phyloP scores from a whole-genome alignment of 1,284 basidiomycete genomes.

The Cerioporus squamosus region DNA sequence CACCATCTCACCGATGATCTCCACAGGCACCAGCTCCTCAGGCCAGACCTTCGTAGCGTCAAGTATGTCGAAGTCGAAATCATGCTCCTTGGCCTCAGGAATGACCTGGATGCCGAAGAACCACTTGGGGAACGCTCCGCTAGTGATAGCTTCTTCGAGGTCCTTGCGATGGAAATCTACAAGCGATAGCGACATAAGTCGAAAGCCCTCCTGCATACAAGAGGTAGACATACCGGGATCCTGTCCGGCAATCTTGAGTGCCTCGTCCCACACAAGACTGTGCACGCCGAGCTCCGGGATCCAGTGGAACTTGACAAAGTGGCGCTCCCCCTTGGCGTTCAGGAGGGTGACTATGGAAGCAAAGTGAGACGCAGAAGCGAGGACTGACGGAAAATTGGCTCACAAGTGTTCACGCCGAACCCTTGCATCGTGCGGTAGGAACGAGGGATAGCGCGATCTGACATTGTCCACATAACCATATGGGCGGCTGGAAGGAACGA shows the following conservation, averaged over 20 bases:
- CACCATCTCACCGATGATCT: conserved; percentile 77
- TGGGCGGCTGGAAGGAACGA: conserved; percentile 56
- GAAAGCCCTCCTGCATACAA: conserved; percentile 1
- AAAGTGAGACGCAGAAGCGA: background rate
- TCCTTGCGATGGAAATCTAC: conserved; percentile 85
- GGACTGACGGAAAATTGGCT: background rate
- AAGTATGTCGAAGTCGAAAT: conserved; percentile 83
- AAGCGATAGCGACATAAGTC: background rate
- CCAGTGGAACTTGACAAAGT: conserved; percentile 89
- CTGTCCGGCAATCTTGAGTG: conserved; percentile 80
- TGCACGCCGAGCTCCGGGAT: conserved; percentile 82
- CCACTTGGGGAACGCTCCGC: conserved; percentile 73
- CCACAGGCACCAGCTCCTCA: conserved; percentile 75
- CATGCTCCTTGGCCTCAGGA: conserved; percentile 66
- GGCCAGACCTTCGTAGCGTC: conserved; percentile 89
- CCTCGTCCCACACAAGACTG: conserved; percentile 87
- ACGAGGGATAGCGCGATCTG: conserved; percentile 80
- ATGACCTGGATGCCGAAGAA: conserved; percentile 80
- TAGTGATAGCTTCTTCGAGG: conserved; percentile 75
- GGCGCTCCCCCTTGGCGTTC: conserved; percentile 65
- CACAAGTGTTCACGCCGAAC: conserved; percentile 81
- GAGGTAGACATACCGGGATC: conserved; percentile 57
- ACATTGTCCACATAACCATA: conserved; percentile 86
- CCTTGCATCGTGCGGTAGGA: conserved; percentile 89
- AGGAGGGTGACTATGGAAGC: conserved; percentile 52